A percentile compares a stretch with the other conserved stretches of the same genome.
These are phyloP conservation scores for Zizania latifolia DNA, from an alignment of 176 grass and related monocot genomes.

Conservation along the genomic window DNA sequence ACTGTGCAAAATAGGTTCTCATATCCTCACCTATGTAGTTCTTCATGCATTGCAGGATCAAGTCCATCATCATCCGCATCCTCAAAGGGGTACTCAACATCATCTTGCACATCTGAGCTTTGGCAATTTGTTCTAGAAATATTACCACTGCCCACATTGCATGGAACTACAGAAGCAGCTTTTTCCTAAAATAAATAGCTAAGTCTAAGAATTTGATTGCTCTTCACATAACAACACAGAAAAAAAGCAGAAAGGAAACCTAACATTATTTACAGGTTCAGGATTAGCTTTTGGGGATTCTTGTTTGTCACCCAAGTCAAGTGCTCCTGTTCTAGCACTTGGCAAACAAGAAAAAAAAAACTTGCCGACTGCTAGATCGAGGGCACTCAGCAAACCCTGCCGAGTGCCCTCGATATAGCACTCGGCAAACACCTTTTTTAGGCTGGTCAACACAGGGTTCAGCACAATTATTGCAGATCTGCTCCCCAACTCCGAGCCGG, in stretches of 20 bases:
- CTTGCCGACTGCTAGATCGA: no score
- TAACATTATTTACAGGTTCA: conserved; percentile 58
- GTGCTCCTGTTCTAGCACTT: no score
- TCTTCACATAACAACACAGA: conserved; percentile 10
- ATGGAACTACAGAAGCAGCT: conserved; percentile 20
- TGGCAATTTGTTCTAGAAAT: conserved; percentile 55
- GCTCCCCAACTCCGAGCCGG: no score
- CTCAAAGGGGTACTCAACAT: conserved; percentile 74
- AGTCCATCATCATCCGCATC: conserved; percentile 96
- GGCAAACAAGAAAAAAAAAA: no score
- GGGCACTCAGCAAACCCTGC: no score
- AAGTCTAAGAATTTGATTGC: conserved; percentile 21
- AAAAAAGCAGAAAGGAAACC: conserved; percentile 6
- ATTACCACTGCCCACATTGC: conserved; percentile 41
- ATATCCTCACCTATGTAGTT: conserved; percentile 81
- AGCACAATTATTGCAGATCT: no score
- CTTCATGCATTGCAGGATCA: conserved; percentile 97
- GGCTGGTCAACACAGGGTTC: no score
- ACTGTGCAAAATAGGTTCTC: neutral
- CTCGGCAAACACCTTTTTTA: no score
- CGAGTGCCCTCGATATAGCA: no score
- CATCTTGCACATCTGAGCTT: conserved; percentile 52
- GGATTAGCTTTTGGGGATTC: conserved; percentile 41
- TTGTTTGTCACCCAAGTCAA: no score
- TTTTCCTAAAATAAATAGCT: conserved; percentile 41